Base-by-base conservation (phyloP, 176 grass and related monocot species). In the Carex pumila region DNA sequence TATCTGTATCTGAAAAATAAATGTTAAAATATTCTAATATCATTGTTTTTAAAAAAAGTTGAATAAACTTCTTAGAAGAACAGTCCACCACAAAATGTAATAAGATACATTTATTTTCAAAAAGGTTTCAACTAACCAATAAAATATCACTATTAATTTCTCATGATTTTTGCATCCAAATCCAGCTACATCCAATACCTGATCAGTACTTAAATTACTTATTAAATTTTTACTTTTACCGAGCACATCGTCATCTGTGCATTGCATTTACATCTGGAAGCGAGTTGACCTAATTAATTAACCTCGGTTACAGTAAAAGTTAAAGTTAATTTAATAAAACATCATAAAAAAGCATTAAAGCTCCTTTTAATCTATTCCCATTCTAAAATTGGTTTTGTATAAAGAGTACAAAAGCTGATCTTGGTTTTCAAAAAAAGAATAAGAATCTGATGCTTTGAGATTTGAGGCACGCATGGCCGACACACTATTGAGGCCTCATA, bases 401-500 rank as follows among this genome's bases (percentile, higher is more conserved):
- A 37, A 39, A 39, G 37, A 63, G 36, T 30, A 75, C 17, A 21
- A 85, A 78, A 85, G 25, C 41, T 53, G 22, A 62, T 85, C 37
- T 85, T 50, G 37, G 18, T 64, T 64, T 66, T 31, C 36, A 61
- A 22, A 54, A 29, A 50, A 5, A 7, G 49, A 75, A 75, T 12
- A 75, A 53, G 43, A 71, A 47, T 71, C 71, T 75, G 49, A 56
- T 82, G 56, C 80, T 19, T 82, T 82, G 80, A 82, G 80, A 67
- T 83, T 69, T 49, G 41, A 47, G 22, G 25, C 19, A 83, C 34
- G 41, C 80, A 74, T 74, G 57, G 39, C 50, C 15, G 56, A 61
- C 22, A 57, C 76, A 36, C 1, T 55, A 6, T 6, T 10, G 18
- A 82, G 30, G 21, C 7, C 12, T 32, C 30, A 66, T 19, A 7